phyloP scores from a whole-genome alignment of 345 rosid species.

The Brassica napus region Da-Ae NC_063445.1:18577501-18578000 shows the following conservation, averaged over 20 bases:
- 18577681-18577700: too few species aligned
- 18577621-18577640: too few species aligned
- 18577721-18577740: too few species aligned
- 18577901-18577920: too few species aligned
- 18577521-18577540: neutral
- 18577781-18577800: too few species aligned
- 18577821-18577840: neutral
- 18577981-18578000: too few species aligned
- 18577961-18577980: too few species aligned
- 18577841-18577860: neutral
- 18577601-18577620: neutral
- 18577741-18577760: too few species aligned
- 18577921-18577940: neutral
- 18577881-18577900: neutral
- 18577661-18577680: too few species aligned
- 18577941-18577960: neutral
- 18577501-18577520: neutral
- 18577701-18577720: too few species aligned
- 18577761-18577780: too few species aligned
- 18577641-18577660: neutral
- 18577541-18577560: neutral
- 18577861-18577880: neutral
- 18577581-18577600: too few species aligned
- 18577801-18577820: neutral
- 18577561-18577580: neutral